phyloP scores from a whole-genome alignment of 371 early-diverging fungal species.

The Zopfochytrium polystomum region DNA sequence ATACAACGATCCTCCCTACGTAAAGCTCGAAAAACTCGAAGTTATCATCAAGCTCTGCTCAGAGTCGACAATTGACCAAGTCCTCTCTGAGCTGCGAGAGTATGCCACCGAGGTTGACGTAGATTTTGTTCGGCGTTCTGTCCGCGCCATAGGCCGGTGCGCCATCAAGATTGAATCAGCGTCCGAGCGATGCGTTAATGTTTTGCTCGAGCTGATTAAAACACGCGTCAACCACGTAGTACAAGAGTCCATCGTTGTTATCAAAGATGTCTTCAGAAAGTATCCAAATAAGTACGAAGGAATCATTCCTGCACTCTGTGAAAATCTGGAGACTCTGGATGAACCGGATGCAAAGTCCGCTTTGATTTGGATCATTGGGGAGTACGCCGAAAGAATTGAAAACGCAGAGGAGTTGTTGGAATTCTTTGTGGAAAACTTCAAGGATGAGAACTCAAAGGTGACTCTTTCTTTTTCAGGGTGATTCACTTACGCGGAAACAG shows the following conservation, averaged over 20 bases:
- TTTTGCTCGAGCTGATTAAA: conserved; percentile 84
- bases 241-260: conserved; percentile 88
- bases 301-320: conserved; percentile 82
- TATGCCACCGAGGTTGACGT: conserved; percentile 96
- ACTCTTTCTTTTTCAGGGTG: conserved; percentile 2
- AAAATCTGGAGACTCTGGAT: conserved; percentile 82
- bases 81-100: conserved; percentile 90
- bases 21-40: conserved; percentile 94
- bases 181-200: conserved; percentile 82
- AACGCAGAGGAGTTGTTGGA: conserved; percentile 81
- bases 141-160: conserved; percentile 87
- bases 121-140: conserved; percentile 90
- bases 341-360: conserved; percentile 93
- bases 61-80: conserved; percentile 81
- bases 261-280: conserved; percentile 92
- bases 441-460: conserved; percentile 58
- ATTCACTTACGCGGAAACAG: conserved; percentile 35
- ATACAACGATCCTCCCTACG: conserved; percentile 97
- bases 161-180: conserved; percentile 89
- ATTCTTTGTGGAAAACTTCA: conserved; percentile 72
- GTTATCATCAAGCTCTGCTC: conserved; percentile 85
- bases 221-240: conserved; percentile 88
- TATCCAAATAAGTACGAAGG: conserved; percentile 86
- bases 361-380: conserved; percentile 95
- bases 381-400: conserved; percentile 89